Base-by-base conservation (phyloP, 345 rosid species). In the Corchorus capsularis region DNA sequence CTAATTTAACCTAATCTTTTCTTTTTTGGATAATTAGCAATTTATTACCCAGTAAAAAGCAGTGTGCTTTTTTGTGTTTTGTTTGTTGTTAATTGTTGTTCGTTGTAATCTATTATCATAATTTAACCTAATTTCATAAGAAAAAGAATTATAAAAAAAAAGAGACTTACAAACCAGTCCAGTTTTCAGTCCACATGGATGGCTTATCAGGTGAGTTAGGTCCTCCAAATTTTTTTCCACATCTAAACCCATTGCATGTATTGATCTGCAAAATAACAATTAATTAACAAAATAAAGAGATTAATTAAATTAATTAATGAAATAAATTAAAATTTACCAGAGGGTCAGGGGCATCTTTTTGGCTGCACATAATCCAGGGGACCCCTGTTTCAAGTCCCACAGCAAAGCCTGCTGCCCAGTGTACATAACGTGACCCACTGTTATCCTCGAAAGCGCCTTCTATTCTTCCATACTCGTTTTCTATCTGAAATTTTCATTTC, bases 301-400 rank as follows among this genome's bases (percentile, higher is more conserved):
- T 41, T 16, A 27, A 27, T 27, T 27, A 27, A 27, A 27, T 27
- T 27, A 27, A 27, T 27, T 27, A 27, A 10, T n/a, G 56, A 17
- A 7, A 32, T 53, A 35, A 34, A n/a, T n/a, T 46, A 16, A 49
- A 73, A 4, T 0, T 53, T 70, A 93, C 97, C 88, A 93, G 85
- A 2, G 93, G 88, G 72, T 86, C 85, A 61, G 97, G 95, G 76
- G 97, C 97, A 64, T 94, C 95, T 74, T 81, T 72, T 83, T 94
- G 97, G 81, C 87, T 92, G 79, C 97, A 92, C 95, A 93, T 93
- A 35, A 86, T 85, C 97, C 97, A 94, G 16, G 98, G 98, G 37
- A 90, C 93, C 3, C 95, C 97, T 11, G 93, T 86, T 2, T 90
- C 69, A 73, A 89, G 87, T 1, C 86, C 93, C 35, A 83, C 84